A percentile compares a stretch with the other conserved stretches of the same genome.
Conservation (phyloP, 768 basidiomycete species). For the Amanita molliuscula region DNA sequence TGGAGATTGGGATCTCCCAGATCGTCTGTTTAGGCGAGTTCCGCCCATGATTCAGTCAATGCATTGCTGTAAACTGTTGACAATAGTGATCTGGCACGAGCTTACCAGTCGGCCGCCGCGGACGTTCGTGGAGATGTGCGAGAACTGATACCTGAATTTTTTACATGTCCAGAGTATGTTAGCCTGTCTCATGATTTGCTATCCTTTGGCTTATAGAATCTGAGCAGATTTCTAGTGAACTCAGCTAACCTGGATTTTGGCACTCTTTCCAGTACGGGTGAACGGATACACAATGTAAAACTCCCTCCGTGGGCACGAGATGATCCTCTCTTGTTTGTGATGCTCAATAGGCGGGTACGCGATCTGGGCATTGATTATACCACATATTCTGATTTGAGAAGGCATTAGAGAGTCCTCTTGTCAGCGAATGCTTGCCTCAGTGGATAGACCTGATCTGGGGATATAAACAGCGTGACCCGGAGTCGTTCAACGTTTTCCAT, state of each 20-base stretch:
- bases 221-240: constrained; percentile 71
- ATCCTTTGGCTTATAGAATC: neutral
- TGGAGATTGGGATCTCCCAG: constrained; percentile 91
- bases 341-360: constrained; percentile 60
- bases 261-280: constrained; percentile 57
- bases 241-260: constrained; percentile 73
- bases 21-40: constrained; percentile 68
- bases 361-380: constrained; percentile 7
- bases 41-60: neutral
- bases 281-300: constrained; percentile 79
- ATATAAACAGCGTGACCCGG: constrained; percentile 69
- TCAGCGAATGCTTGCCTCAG: constrained; percentile 70
- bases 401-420: constrained; percentile 84
- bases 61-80: neutral
- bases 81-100: constrained; percentile 60
- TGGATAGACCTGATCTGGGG: constrained; percentile 98
- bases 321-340: constrained; percentile 77
- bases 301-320: constrained; percentile 84
- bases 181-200: neutral
- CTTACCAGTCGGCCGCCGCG: constrained; percentile 76
- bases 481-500: constrained; percentile 79
- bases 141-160: constrained; percentile 89
- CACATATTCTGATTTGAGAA: constrained; percentile 15
- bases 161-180: constrained; percentile 68
- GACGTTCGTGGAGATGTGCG: constrained; percentile 89